phyloP scores from a whole-genome alignment of 305 asterid species.

The Fraxinus ornus region DNA sequence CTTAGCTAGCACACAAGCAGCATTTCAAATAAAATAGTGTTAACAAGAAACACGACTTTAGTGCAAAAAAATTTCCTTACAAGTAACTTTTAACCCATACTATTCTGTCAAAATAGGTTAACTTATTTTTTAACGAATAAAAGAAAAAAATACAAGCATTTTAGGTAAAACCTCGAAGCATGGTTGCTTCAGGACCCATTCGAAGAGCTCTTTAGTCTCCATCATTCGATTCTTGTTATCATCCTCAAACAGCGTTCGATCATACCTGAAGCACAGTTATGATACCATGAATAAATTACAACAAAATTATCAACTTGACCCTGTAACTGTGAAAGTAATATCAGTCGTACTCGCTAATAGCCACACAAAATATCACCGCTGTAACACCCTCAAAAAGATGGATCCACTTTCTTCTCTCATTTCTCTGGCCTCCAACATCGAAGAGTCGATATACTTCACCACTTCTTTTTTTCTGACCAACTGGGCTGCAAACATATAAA shows the following conservation, averaged over 20 bases:
- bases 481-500: conserved; percentile 74
- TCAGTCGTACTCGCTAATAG: conserved; percentile 86
- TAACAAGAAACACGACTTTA: background rate
- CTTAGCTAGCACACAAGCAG: conserved; percentile 4
- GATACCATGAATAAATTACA: conserved; percentile 7
- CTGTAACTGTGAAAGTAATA: conserved; percentile 22
- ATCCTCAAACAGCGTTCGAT: conserved; percentile 91
- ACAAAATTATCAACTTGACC: background rate
- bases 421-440: conserved; percentile 99
- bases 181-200: conserved; percentile 95
- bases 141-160: background rate
- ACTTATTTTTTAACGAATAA: conserved; percentile 5
- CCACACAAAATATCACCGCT: conserved; percentile 97
- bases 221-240: conserved; percentile 88
- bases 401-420: conserved; percentile 99
- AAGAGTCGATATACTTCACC: conserved; percentile 94
- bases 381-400: conserved; percentile 98
- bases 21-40: background rate
- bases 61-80: background rate
- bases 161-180: conserved; percentile 77
- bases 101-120: background rate
- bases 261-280: conserved; percentile 60
- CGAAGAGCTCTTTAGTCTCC: conserved; percentile 97
- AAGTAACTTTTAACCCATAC: background rate
- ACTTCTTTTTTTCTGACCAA: conserved; percentile 92